Conservation (phyloP, 2,329 filamentous ascomycete genomes). For the Mollisiaceae sp. region DNA sequence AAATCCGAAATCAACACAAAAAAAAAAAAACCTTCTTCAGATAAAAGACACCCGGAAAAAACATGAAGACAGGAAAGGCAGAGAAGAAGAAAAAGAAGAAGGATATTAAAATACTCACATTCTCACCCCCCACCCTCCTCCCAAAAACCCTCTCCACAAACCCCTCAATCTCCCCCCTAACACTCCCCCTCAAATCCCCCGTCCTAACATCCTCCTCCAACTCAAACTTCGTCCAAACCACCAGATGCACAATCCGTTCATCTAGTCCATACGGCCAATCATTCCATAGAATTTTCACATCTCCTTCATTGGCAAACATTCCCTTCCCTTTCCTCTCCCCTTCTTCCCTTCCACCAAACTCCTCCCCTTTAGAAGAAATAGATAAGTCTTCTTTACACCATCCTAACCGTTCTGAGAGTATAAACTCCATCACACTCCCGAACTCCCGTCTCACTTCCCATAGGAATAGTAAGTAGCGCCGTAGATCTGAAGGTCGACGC, state of each 20-base stretch:
- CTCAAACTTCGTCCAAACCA: constrained; percentile 91
- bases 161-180: constrained; percentile 67
- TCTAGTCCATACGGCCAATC: constrained; percentile 96
- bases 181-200: constrained; percentile 66
- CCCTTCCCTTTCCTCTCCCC: constrained; percentile 65
- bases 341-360: constrained; percentile 70
- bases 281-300: constrained; percentile 80
- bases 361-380: no score
- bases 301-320: constrained; percentile 56
- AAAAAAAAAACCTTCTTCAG: no score
- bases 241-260: constrained; percentile 76
- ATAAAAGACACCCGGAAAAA: no score
- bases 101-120: constrained; percentile 50
- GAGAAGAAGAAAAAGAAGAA: not conserved
- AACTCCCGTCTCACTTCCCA: constrained; percentile 66
- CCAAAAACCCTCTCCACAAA: constrained; percentile 75
- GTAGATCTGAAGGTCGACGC: constrained; percentile 75
- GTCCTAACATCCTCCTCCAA: constrained; percentile 68
- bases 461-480: constrained; percentile 77
- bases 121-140: constrained; percentile 53
- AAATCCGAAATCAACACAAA: constrained; percentile 1
- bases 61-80: no score
- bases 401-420: constrained; percentile 70
- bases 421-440: constrained; percentile 79
- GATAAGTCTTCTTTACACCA: constrained; percentile 65